Conservation (phyloP, 1,139 yeast genomes). For the Candida mesenterica region DNA sequence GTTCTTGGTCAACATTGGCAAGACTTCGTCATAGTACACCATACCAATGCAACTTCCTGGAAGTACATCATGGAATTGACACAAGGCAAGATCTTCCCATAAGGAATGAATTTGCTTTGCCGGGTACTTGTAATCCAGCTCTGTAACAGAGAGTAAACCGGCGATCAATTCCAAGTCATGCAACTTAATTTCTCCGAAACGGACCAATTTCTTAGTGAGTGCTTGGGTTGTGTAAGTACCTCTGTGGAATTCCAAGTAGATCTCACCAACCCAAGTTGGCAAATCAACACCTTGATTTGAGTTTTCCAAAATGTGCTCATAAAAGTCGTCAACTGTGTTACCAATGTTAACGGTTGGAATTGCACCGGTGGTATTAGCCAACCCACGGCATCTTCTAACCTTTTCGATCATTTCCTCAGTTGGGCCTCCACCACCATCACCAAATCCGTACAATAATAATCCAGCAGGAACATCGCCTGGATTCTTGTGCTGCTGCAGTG, state of each 20-base stretch:
- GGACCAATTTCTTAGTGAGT: conserved; percentile 73
- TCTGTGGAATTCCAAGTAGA: conserved; percentile 92
- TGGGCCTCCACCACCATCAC: conserved; percentile 99
- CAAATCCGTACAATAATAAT: conserved; percentile 81
- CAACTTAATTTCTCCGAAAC: conserved; percentile 72
- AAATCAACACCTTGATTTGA: conserved; percentile 66
- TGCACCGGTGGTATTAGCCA: conserved; percentile 77
- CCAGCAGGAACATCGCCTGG: conserved; percentile 78
- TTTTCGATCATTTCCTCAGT: conserved; percentile 90
- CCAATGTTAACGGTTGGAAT: conserved; percentile 81
- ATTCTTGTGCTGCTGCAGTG: conserved; percentile 79
- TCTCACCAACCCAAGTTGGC: conserved; percentile 91
- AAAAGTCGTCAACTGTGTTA: conserved; percentile 74
- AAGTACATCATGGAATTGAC: conserved; percentile 95
- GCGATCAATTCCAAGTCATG: conserved; percentile 87
- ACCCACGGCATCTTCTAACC: conserved; percentile 84
- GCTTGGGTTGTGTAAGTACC: conserved; percentile 97
- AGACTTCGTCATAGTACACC: conserved; percentile 91
- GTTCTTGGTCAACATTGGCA: conserved; percentile 66
- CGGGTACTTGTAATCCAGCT: conserved; percentile 64
- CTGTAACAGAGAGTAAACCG: conserved; percentile 63
- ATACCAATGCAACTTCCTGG: conserved; percentile 96
- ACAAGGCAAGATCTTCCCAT: conserved; percentile 87
- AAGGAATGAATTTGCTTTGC: conserved; percentile 58
- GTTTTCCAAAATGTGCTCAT: conserved; percentile 57